Evolutionary conservation across 257 asterid genomes (phyloP).

Genomic region (Nicotiana noctiflora): DNA sequence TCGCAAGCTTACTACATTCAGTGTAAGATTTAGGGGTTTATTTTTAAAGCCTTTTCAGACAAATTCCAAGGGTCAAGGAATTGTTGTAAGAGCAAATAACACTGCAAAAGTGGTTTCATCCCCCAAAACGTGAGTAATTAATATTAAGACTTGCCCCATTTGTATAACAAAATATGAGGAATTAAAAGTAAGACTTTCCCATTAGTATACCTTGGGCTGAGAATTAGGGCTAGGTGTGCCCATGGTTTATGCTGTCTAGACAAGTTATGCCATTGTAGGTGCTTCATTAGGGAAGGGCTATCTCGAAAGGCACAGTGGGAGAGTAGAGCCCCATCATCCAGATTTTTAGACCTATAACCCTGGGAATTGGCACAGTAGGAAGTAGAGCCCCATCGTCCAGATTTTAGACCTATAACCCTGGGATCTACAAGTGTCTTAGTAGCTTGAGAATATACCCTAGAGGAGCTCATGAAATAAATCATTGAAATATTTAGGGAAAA

Average conservation of each 20-base stretch:
- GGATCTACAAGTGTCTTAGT: not conserved
- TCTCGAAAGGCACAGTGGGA: not conserved
- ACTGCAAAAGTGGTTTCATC: not conserved
- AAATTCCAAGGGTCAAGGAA: not conserved
- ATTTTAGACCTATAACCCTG: not conserved
- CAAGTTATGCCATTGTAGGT: not conserved
- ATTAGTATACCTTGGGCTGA: not conserved
- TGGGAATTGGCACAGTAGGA: not conserved
- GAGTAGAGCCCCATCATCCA: not conserved
- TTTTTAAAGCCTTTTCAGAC: not conserved
- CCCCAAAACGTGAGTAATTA: not conserved
- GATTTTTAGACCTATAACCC: not conserved
- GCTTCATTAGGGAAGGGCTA: not conserved
- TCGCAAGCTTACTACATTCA: not conserved
- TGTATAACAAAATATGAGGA: not conserved
- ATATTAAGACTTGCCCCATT: no score
- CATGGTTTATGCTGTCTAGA: not conserved
- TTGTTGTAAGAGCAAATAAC: not conserved
- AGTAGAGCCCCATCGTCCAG: not conserved
- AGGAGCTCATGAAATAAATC: not conserved
- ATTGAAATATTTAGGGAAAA: no score
- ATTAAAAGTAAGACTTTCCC: not conserved
- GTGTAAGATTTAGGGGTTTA: not conserved
- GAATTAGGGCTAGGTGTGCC: not conserved
- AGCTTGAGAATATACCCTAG: not conserved